phyloP scores from a whole-genome alignment of 208 protist species.

The Trypanosomatidae sp. region DNA sequence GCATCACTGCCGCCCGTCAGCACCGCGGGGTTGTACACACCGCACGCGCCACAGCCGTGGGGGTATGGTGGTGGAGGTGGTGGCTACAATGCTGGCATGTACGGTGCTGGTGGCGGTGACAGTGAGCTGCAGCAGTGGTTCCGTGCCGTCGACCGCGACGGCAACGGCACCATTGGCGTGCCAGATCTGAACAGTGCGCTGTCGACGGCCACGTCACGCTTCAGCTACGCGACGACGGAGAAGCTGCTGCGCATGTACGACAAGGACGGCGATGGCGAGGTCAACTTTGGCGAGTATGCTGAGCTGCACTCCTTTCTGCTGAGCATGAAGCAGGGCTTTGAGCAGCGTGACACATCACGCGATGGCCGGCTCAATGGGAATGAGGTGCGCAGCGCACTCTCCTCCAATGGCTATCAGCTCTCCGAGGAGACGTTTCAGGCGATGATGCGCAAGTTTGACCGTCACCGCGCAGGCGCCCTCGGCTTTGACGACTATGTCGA shows the following conservation, averaged over 20 bases:
- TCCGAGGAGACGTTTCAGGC: constrained; percentile 65
- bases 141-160: constrained; percentile 51
- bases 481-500: constrained; percentile 85
- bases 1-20: too few species aligned
- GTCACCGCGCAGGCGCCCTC: constrained; percentile 42
- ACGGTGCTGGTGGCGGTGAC: constrained; percentile 7
- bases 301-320: constrained; percentile 64
- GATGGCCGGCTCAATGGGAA: constrained; percentile 52
- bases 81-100: too few species aligned
- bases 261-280: constrained; percentile 34
- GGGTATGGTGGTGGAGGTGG: constrained; percentile 10
- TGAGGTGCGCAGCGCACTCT: constrained; percentile 53
- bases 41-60: constrained; percentile 5
- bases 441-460: constrained; percentile 80
- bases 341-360: constrained; percentile 24
- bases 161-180: constrained; percentile 52
- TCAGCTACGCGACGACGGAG: constrained; percentile 63
- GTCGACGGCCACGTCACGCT: constrained; percentile 27
- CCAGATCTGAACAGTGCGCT: constrained; percentile 67
- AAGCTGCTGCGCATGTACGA: constrained; percentile 78
- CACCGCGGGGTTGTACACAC: too few species aligned
- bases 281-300: constrained; percentile 65
- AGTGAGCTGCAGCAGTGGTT: constrained; percentile 64
- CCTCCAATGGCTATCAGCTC: constrained; percentile 27
- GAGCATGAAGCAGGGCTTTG: constrained; percentile 57